Evolutionary conservation across 495 filamentous ascomycete species (phyloP).

Genomic region (Penicillium canescens): DNA sequence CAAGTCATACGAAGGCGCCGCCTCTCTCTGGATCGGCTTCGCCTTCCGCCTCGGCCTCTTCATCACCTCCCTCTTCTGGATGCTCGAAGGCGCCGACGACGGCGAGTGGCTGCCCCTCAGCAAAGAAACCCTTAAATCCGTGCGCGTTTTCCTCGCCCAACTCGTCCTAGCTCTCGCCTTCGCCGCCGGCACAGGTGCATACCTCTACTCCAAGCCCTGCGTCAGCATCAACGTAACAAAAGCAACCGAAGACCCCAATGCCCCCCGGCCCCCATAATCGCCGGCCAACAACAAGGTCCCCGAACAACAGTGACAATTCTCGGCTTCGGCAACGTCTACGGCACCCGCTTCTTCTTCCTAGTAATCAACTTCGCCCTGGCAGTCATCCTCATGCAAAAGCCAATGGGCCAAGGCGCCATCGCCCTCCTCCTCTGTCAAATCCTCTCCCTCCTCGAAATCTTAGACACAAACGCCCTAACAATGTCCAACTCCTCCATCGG

Average conservation of each 20-base stretch:
- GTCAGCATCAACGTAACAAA: constrained; percentile 56
- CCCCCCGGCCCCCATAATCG: constrained; percentile 35
- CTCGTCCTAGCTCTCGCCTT: constrained; percentile 69
- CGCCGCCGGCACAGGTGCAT: constrained; percentile 67
- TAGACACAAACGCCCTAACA: constrained; percentile 72
- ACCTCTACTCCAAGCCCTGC: constrained; percentile 73
- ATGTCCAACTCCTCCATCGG: constrained; percentile 68
- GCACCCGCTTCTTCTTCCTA: constrained; percentile 85
- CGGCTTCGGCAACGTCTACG: constrained; percentile 90
- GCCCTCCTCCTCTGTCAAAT: constrained; percentile 81
- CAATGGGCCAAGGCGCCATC: constrained; percentile 87
- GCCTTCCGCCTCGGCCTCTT: constrained; percentile 76
- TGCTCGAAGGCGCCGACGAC: constrained; percentile 87
- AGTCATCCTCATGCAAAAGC: constrained; percentile 83
- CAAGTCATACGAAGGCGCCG: constrained; percentile 81
- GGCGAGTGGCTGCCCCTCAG: constrained; percentile 72
- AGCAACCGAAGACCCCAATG: constrained; percentile 24
- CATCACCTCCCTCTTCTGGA: constrained; percentile 80
- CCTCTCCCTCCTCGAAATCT: constrained; percentile 81
- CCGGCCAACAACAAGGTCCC: constrained; percentile 25
- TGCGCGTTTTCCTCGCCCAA: constrained; percentile 75
- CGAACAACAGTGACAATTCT: constrained; percentile 72
- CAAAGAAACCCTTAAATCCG: constrained; percentile 66
- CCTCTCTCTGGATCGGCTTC: constrained; percentile 78
- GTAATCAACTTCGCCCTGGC: constrained; percentile 73